phyloP scores from a whole-genome alignment of 2,329 filamentous ascomycete species.

The Mollisia scopiformis region DNA sequence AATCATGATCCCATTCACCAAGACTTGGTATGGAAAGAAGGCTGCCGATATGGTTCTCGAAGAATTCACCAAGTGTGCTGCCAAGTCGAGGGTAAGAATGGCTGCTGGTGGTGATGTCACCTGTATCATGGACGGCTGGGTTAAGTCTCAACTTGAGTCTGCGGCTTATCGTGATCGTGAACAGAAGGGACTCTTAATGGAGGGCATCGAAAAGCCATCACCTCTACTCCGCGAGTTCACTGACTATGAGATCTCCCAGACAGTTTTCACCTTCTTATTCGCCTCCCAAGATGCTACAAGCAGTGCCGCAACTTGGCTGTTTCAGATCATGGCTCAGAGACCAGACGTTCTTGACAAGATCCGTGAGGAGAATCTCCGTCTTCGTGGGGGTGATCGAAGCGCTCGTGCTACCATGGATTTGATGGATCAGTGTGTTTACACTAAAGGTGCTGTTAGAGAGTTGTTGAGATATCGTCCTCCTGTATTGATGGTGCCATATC shows the following conservation, averaged over 20 bases:
- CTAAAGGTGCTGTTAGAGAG: conserved; percentile 88
- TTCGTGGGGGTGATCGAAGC: conserved; percentile 74
- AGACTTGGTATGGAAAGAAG: conserved; percentile 97
- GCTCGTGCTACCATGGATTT: conserved; percentile 78
- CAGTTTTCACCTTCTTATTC: conserved; percentile 94
- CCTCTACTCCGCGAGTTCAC: conserved; percentile 84
- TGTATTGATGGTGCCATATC: conserved; percentile 95
- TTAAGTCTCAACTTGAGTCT: conserved; percentile 85
- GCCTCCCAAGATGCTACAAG: conserved; percentile 97
- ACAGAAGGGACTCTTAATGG: conserved; percentile 69
- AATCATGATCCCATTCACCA: conserved; percentile 92
- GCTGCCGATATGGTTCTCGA: conserved; percentile 88
- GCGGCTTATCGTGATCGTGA: conserved; percentile 79
- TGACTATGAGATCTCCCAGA: conserved; percentile 91
- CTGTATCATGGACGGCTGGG: conserved; percentile 96
- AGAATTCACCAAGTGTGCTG: conserved; percentile 89
- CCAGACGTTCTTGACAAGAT: conserved; percentile 91
- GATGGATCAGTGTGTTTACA: conserved; percentile 87
- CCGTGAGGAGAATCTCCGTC: conserved; percentile 83
- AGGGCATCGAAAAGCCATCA: conserved; percentile 77
- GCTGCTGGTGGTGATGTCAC: conserved; percentile 81
- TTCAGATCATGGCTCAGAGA: conserved; percentile 91
- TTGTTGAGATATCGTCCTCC: conserved; percentile 92
- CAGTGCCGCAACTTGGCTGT: conserved; percentile 91
- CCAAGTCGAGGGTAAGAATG: conserved; percentile 93